Evolutionary conservation across 805 yeast species (phyloP), one percentile per base, ranked within the genome.

Genomic region (Torulaspora delbrueckii): DNA sequence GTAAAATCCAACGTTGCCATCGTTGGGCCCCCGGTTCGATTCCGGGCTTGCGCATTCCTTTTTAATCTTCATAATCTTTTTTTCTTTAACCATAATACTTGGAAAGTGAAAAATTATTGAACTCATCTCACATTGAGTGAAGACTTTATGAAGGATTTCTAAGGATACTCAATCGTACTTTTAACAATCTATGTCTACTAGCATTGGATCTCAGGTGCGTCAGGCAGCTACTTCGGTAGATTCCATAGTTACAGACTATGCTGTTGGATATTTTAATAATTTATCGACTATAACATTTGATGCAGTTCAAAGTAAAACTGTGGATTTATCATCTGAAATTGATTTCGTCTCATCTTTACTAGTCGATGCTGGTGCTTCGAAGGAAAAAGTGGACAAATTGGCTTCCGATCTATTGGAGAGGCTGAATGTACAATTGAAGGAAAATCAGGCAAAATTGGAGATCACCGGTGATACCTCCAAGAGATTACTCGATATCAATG

Each of bases 171-270:
- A 13, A 14, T 32, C 18, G 12, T 10, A 9, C 14, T 13, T 5
- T 9, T 8, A 12, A 22, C 5, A 13, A 9, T 8, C 10, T 7
- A 45, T 45, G 48, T 45, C 48, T 12, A 61, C 73, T 3, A 68
- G 69, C 40, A 57, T 71, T 32, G 70, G 73, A 22, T 55, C 71
- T 2, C 88, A 84, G 61, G 81, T 90, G 6, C 84, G 96, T 50
- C 86, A 84, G 64, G 91, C 96, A 0, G 93, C 82, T 3, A 90
- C 96, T 2, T 73, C 84, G 0, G 76, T 93, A 37, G 99, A 93
- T 59, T 82, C 90, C 1, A 79, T 89, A 8, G 96, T 93, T 14
- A 76, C 74, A 1, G 93, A 89, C 51, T 93, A 93, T 63, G 95
- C 96, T 3, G 83, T 84, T 31, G 99, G 99, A 1, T 93, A 90